Base-by-base conservation (phyloP, 257 asterid species). In the Henckelia pumila region DNA sequence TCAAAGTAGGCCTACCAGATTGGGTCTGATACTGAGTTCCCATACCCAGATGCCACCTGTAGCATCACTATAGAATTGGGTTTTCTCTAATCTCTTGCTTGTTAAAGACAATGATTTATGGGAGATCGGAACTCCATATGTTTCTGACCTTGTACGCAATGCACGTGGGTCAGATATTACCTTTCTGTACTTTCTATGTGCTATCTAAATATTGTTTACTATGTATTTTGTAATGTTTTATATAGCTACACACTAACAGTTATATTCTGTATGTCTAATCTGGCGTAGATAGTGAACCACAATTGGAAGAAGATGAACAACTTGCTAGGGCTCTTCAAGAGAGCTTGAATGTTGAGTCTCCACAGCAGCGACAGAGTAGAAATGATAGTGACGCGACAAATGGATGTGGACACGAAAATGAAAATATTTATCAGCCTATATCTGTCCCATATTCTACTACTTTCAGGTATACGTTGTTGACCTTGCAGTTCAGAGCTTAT, bases 311-410 rank as follows among this genome's bases (percentile, higher is more conserved):
- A 70, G 95, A 89, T 60, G 92, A 87, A 68, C 78, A 65, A 61
- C 83, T 89, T 10, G 95, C 95, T 37, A 82, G 71, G 83, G 91
- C 85, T 17, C 73, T 89, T 75, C 93, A 82, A 75, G 96, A 87
- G 72, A 89, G 95, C 70, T 57, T 87, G 60, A 69, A 68, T 53
- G 71, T 81, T 29, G 87, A 83, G 37, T 72, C 91, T 63, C 89
- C 86, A 1, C 83, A 86, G 58, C 81, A 71, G 40, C 82, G 7
- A 53, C 80, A 5, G 76, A 71, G n/a, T 75, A 75, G 40, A 83
- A 84, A 84, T 79, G 77, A 76, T 14, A 35, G 14, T 35, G 44
- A 35, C 9, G 44, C 14, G 14, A 9, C 44, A 8, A 35, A 35
- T 35, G 44, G 14, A 8, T 35, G 9, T 35, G 44, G 44, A 35